Evolutionary conservation across 768 basidiomycete species (phyloP), one percentile per base, ranked within the genome.

Genomic region (Macrolepiota albuminosa): DNA sequence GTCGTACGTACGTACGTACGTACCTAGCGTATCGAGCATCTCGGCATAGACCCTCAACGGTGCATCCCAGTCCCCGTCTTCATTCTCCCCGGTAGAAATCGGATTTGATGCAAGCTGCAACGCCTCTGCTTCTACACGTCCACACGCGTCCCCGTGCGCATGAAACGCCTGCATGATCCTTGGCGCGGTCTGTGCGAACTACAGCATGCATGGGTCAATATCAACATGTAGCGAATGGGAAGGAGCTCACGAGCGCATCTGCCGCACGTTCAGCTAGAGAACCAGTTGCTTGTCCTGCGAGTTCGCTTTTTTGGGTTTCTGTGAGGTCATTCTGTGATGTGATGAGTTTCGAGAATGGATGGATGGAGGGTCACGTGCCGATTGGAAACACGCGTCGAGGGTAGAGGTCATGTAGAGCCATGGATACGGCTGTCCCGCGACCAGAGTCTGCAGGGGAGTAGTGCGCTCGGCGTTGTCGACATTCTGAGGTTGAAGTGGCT

Each of bases 331-430:
- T 72, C 78, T 81, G 61, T 14, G 11, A 14, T 37, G 14, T 9
- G 18, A 42, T 6, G 40, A 3, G 7, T 8, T 42, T 42, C 0
- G 40, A n/a, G 6, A 6, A 16, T 47, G 24, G 1, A 18, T 29
- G n/a, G 14, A 46, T 18, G 29, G 39, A 16, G 39, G 6, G 7
- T 42, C 18, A 63, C 73, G 10, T 62, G 71, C 78, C 57, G 70
- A 61, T 21, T 76, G 62, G 65, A 84, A 80, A 57, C 77, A 80
- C 3, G 79, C 79, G 16, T 84, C 81, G 36, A 86, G 70, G 1
- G 80, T 81, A 11, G 82, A 79, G 5, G 76, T 76, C 84, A 88
- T 86, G 63, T 81, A 82, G 33, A 79, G 59, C 85, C 85, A 87
- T 61, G 85, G 79, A 61, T 84, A 82, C 18, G 76, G 68, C 58